Percentiles rank a stretch among this genome's conserved stretches.
Evolutionary conservation across 345 rosid species (phyloP).

Genomic region (Conringia planisiliqua): DNA sequence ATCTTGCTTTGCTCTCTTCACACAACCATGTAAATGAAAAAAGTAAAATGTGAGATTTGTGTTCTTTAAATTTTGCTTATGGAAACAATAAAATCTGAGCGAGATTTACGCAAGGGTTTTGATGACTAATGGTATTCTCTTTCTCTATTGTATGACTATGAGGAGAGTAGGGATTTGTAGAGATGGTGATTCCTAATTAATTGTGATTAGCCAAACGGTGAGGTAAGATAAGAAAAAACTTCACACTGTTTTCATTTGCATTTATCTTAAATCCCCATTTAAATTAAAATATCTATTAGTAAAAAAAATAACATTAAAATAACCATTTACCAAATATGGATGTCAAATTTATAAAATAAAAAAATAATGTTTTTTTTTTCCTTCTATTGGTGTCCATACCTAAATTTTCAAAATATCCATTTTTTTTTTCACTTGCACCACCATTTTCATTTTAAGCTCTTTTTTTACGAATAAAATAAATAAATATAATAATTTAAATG

Average conservation of each 20-base stretch:
- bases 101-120: slow-evolving; percentile 18
- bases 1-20: neutral
- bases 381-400: neutral
- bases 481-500: too few relatives aligned
- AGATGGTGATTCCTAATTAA: slow-evolving; percentile 13
- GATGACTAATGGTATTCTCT: slow-evolving; percentile 35
- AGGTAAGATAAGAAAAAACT: neutral
- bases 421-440: neutral
- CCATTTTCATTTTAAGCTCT: too few relatives aligned
- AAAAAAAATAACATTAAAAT: neutral
- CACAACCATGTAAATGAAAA: neutral
- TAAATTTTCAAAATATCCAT: neutral
- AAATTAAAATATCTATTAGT: neutral
- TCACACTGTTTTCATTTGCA: slow-evolving; percentile 2
- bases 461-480: too few relatives aligned
- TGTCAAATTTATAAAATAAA: neutral
- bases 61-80: neutral
- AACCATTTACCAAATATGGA: neutral
- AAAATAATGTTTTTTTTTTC: neutral
- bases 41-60: neutral
- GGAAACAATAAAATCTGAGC: slow-evolving; percentile 25
- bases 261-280: neutral
- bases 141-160: slow-evolving; percentile 22
- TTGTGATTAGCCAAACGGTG: slow-evolving; percentile 5
- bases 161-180: slow-evolving; percentile 32